Evolutionary conservation across 2,329 filamentous ascomycete genomes (phyloP).

Genomic region (Ilyonectria destructans): DNA sequence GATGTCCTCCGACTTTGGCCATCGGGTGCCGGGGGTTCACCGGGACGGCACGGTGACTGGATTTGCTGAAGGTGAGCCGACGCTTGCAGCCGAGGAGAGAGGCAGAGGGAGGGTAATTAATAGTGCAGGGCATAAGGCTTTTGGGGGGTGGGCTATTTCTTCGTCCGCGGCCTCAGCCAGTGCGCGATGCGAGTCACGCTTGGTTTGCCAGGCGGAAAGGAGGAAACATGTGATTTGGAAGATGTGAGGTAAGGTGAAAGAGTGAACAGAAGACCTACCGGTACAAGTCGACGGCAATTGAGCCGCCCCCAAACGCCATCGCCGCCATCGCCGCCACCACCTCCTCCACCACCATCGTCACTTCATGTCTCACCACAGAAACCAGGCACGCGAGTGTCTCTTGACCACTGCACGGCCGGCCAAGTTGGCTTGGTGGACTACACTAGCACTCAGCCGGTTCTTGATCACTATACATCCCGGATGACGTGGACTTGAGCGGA

Average conservation of each 20-base stretch:
- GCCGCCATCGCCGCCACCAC: too few relatives aligned
- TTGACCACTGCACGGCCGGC: too few relatives aligned
- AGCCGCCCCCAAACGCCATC: too few relatives aligned
- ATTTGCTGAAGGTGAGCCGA: neutral
- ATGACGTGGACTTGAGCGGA: neutral
- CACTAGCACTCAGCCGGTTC: neutral
- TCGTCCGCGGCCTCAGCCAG: too few relatives aligned
- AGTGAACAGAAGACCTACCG: too few relatives aligned
- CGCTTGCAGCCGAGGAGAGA: neutral
- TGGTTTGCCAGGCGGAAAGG: too few relatives aligned
- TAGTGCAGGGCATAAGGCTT: neutral
- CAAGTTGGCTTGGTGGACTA: neutral
- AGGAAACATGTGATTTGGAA: neutral
- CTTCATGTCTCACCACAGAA: too few relatives aligned
- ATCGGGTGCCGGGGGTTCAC: conserved; percentile 5
- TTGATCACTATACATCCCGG: neutral
- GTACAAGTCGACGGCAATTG: neutral
- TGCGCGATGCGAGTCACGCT: too few relatives aligned
- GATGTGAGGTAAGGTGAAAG: neutral
- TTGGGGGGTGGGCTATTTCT: neutral
- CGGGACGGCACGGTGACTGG: neutral
- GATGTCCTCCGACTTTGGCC: conserved; percentile 25
- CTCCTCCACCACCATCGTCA: too few relatives aligned
- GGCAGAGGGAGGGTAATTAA: neutral
- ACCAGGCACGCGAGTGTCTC: too few relatives aligned